Evolutionary conservation across 371 early-diverging fungal genomes (phyloP), one percentile per base, ranked within the genome.

Genomic region (Mortierella sp.): DNA sequence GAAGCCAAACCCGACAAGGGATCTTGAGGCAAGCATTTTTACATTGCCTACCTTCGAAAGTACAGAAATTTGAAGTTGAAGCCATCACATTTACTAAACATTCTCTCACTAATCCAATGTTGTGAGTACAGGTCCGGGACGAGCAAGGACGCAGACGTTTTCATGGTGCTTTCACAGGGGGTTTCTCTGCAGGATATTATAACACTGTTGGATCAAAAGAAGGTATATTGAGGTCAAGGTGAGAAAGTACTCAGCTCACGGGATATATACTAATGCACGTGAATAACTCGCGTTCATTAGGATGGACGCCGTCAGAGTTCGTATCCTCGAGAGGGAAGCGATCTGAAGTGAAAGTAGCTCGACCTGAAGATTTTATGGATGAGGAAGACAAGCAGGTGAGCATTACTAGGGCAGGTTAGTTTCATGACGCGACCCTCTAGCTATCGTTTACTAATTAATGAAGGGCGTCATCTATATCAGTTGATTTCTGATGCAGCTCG

Each of bases 201-300:
- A 97, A 97, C 81, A 97, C 96, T 2, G 98, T 96, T 0, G 98
- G 98, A 1, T 96, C 96, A 16, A 96, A 96, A 90, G 97, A 97
- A 91, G 97, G 96, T 94, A 59, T 19, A 57, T 33, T 57, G 58
- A 57, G 16, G 58, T 10, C 58, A 24, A 13, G 55, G n/a, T 48
- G 7, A 58, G 28, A 33, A 1, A 4, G 16, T 19, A n/a, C 5
- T 28, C 1, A 21, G 16, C 5, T 47, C 8, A 63, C 0, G 47
- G 13, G 47, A 7, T 9, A 28, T 24, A 21, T 4, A 36, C 40
- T 55, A 65, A n/a, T 48, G 36, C 8, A 24, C 0, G 13, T 28
- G 4, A 24, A 38, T 38, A 59, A 38, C 59, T 16, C 15, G 15
- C 24, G n/a, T 0, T 4, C 21, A 59, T 38, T 64, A 96, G 95